These are phyloP conservation scores for Chrysosporium queenslandicum DNA, from an alignment of 2,329 filamentous ascomycete genomes.

Conservation along the genomic window DNA sequence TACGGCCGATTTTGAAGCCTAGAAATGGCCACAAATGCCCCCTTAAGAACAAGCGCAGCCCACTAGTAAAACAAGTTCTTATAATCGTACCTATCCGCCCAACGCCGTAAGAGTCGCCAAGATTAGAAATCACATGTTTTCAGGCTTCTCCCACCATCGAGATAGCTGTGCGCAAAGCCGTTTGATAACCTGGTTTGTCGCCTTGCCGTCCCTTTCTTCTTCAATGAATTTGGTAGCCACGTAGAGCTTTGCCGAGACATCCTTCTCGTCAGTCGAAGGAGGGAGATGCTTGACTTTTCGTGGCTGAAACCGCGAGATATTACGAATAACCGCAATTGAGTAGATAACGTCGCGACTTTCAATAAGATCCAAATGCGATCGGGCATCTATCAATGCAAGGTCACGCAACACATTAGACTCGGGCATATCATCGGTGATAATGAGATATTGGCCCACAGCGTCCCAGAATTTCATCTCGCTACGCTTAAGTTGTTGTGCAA, in stretches of 20 bases:
- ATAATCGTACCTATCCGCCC: neutral
- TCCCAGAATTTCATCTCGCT: constrained; percentile 74
- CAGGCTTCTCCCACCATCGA: constrained; percentile 40
- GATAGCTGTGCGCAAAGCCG: constrained; percentile 59
- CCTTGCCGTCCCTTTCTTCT: constrained; percentile 55
- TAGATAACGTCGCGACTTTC: constrained; percentile 89
- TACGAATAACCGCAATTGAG: constrained; percentile 70
- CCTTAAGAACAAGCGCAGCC: neutral
- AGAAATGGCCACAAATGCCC: neutral
- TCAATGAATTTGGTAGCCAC: constrained; percentile 62
- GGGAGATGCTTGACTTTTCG: constrained; percentile 47
- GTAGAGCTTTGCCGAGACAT: constrained; percentile 55
- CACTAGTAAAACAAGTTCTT: neutral
- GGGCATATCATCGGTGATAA: constrained; percentile 50
- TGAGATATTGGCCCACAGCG: constrained; percentile 61
- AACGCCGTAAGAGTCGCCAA: neutral
- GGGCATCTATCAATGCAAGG: constrained; percentile 54
- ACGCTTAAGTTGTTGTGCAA: constrained; percentile 17
- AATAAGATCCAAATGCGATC: constrained; percentile 62
- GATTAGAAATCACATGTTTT: constrained; percentile 10
- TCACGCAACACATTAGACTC: constrained; percentile 50
- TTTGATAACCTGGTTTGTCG: constrained; percentile 63
- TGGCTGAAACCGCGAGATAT: constrained; percentile 50
- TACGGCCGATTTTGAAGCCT: neutral
- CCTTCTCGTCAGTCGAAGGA: constrained; percentile 53